Evolutionary conservation across 306 rosid genomes (phyloP).

Genomic region (Cyamopsis tetragonoloba): DNA sequence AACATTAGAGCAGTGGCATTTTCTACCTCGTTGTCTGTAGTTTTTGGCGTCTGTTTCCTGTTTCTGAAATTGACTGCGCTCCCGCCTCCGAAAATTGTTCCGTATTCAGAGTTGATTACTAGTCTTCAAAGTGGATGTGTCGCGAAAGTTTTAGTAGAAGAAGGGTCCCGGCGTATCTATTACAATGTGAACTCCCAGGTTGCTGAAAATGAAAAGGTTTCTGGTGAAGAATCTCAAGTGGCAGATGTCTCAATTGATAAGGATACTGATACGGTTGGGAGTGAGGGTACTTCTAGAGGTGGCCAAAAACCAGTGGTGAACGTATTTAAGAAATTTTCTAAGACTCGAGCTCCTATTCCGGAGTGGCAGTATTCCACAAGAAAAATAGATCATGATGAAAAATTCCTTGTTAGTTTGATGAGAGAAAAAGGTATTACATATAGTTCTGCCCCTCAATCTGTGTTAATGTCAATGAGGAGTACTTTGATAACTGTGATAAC

Average conservation of each 20-base stretch:
- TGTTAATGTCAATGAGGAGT: slow-evolving; percentile 66
- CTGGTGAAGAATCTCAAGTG: slow-evolving; percentile 35
- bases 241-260: slow-evolving; percentile 29
- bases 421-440: slow-evolving; percentile 77
- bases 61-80: slow-evolving; percentile 64
- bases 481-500: slow-evolving; percentile 70
- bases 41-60: slow-evolving; percentile 61
- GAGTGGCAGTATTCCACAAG: slow-evolving; percentile 81
- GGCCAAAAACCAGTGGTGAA: slow-evolving; percentile 32
- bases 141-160: slow-evolving; percentile 70
- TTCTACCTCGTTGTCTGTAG: slow-evolving; percentile 52
- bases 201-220: slow-evolving; percentile 32
- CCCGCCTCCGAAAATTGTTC: slow-evolving; percentile 65
- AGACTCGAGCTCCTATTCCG: slow-evolving; percentile 42
- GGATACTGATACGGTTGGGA: slow-evolving; percentile 26
- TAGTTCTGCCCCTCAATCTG: slow-evolving; percentile 90
- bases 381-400: slow-evolving; percentile 84
- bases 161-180: slow-evolving; percentile 84
- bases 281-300: slow-evolving; percentile 36
- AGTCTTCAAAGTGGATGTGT: slow-evolving; percentile 67
- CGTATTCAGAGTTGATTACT: slow-evolving; percentile 70
- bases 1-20: slow-evolving; percentile 54
- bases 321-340: slow-evolving; percentile 37
- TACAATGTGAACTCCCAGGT: slow-evolving; percentile 35
- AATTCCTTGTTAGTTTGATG: slow-evolving; percentile 78